Evolutionary conservation across 179 eudicot species (phyloP), one percentile per base, ranked within the genome.

Genomic region (Patellifolia procumbens): DNA sequence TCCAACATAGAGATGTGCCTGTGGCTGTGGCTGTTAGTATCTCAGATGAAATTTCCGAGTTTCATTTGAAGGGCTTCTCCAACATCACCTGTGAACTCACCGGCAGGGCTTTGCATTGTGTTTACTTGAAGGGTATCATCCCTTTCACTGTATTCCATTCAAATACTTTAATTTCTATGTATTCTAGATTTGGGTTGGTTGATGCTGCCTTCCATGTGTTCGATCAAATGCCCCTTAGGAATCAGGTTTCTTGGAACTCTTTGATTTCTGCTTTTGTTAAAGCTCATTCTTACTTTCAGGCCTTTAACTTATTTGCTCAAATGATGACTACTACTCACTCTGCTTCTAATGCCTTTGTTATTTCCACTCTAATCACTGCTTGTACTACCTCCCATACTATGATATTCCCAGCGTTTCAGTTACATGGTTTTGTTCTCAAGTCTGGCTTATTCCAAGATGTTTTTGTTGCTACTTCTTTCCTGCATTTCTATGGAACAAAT

Each of bases 101-200:
- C 29, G 97, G 93, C 7, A 84, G 72, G 70, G 84, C 91, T 32
- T 12, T 92, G 22, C 97, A 91, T 68, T 89, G 85, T 13, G 26
- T 86, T 26, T 88, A 81, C 78, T 10, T 89, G 26, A 92, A 86
- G 85, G 82, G 83, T 45, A 56, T 69, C n/a, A 32, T 64, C 68
- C 81, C 80, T 76, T 82, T 85, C 9, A 68, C 84, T 73, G 70
- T 81, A 19, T 86, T 92, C 29, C 81, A 84, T 51, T 69, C 76
- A 7, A 92, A 92, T 72, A 92, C 97, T n/a, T 82, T 92, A 87
- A 72, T 90, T 0, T 76, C 77, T 42, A 89, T 92, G 93, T 90
- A 89, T 35, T 72, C 86, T 0, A 89, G 74, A 68, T 86, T 89
- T 46, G 93, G 91, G 22, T 79, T 75, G 22, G 59, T 85, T 0